phyloP scores from a whole-genome alignment of 2,329 filamentous ascomycete species.

The Colletotrichum musicola region DNA sequence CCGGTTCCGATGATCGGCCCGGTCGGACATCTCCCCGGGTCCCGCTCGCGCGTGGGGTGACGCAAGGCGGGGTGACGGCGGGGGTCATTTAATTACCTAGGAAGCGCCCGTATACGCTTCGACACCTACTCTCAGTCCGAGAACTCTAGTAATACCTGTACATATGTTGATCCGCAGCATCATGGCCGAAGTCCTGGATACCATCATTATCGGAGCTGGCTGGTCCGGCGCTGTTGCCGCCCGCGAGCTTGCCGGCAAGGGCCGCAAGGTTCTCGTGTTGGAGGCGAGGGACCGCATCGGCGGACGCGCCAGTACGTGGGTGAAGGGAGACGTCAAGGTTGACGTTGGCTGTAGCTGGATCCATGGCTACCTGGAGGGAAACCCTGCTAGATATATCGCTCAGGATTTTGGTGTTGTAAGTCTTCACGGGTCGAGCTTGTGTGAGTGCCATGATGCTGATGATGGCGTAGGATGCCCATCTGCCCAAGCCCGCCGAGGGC shows the following conservation, averaged over 20 bases:
- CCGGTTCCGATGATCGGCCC: constrained; percentile 37
- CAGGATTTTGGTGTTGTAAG: constrained; percentile 35
- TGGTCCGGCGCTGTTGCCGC: constrained; percentile 35
- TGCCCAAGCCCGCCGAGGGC: constrained; percentile 32
- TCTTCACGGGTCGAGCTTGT: background rate
- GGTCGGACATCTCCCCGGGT: constrained; percentile 38
- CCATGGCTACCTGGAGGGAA: constrained; percentile 33
- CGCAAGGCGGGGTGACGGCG: constrained; percentile 16
- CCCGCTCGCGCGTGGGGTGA: constrained; percentile 16
- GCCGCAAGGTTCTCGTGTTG: constrained; percentile 31
- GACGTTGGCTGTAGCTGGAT: constrained; percentile 38
- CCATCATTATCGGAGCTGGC: constrained; percentile 38
- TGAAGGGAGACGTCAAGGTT: constrained; percentile 33
- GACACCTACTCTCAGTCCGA: background rate
- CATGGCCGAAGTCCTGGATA: constrained; percentile 29
- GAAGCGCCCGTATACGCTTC: background rate
- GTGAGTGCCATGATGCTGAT: background rate
- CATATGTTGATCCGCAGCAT: constrained; percentile 30
- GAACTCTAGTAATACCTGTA: background rate
- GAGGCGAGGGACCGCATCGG: constrained; percentile 39
- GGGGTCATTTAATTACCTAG: constrained; percentile 18
- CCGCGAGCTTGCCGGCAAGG: constrained; percentile 27
- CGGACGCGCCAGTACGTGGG: constrained; percentile 36
- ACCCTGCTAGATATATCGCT: constrained; percentile 34
- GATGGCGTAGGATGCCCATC: constrained; percentile 26